phyloP scores from a whole-genome alignment of 108 stramenopile genomes.

The Mediolabrus comicus region DNA sequence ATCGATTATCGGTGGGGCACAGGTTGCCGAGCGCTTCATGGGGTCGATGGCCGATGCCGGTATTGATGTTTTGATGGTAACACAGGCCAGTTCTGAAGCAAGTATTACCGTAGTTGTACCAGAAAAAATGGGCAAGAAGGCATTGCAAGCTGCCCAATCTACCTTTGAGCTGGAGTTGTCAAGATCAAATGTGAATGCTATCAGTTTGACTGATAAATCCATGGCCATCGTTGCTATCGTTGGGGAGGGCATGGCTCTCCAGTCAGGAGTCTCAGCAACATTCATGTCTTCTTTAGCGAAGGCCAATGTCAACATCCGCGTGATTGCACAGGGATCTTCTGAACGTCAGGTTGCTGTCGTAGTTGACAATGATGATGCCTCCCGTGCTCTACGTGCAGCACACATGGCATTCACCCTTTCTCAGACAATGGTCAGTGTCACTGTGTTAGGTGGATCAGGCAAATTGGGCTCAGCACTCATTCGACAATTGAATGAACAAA shows the following conservation, averaged over 20 bases:
- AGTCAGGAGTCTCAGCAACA: conserved; percentile 76
- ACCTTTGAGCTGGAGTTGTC: conserved; percentile 77
- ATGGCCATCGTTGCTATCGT: conserved; percentile 87
- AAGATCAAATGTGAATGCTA: conserved; percentile 56
- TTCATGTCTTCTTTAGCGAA: conserved; percentile 83
- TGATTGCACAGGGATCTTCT: conserved; percentile 81
- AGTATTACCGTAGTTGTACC: conserved; percentile 79
- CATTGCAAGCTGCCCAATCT: conserved; percentile 53
- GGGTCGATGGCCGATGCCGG: conserved; percentile 71
- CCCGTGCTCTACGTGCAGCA: conserved; percentile 82
- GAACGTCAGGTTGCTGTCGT: conserved; percentile 89
- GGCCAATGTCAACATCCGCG: conserved; percentile 86
- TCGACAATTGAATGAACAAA: conserved; percentile 50
- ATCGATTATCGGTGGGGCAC: conserved; percentile 82
- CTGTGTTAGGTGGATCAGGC: conserved; percentile 59
- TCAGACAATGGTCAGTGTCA: conserved; percentile 61
- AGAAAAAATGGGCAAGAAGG: conserved; percentile 62
- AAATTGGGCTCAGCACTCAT: conserved; percentile 59
- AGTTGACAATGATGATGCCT: conserved; percentile 60
- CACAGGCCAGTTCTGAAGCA: conserved; percentile 86
- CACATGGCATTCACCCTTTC: conserved; percentile 84
- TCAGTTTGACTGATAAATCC: conserved; percentile 41
- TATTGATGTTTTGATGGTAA: conserved; percentile 81
- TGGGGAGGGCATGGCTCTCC: conserved; percentile 83
- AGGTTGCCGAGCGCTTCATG: conserved; percentile 79